Evolutionary conservation across 2,329 filamentous ascomycete genomes (phyloP), one percentile per base, ranked within the genome.

Genomic region (Pezicula radicicola): DNA sequence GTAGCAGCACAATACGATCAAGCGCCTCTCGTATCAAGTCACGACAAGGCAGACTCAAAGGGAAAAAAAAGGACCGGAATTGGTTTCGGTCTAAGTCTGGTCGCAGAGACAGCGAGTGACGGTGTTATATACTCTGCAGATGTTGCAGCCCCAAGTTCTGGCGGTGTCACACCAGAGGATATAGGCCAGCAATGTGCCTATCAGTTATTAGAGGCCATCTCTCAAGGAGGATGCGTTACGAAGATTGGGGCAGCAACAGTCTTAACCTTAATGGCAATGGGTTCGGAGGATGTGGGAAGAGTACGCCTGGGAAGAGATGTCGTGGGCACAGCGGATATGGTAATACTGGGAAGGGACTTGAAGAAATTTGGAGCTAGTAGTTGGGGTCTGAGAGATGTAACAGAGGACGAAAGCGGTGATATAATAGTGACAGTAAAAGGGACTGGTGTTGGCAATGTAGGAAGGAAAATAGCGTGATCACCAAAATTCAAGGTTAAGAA

Each of bases 231-330:
- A 1, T 96, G 91, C 67, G 88, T 89, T 3, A 87, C 85, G 49
- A 78, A 77, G 13, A 79, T 87, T 3, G 88, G 90, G 2, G 85
- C 86, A 5, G 77, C 83, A 3, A 93, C 87, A 0, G 79, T 96
- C 58, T 70, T 99, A 49, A 89, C 86, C 16, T 76, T 99, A 56
- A 99, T 99, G 94, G 91, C 92, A 33, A 97, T 99, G 94, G 94
- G 94, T 0, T 90, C 88, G 1, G 94, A 97, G 68, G 94, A 99
- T 69, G 91, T 99, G 13, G 94, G 94, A 4, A 81, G 94, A 53
- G 70, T 99, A 59, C 83, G 89, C 56, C 68, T 99, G 53, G 91
- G 92, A 30, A 85, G 84, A 62, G 88, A 93, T 44, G 84, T 97
- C 1, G 72, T 97, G 43, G 92, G 85, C 0, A 88, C 85, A 3